Evolutionary conservation across 1,139 yeast genomes (phyloP), one percentile per base, ranked within the genome.

Genomic region (Zhuliangozyma blackwelliae): DNA sequence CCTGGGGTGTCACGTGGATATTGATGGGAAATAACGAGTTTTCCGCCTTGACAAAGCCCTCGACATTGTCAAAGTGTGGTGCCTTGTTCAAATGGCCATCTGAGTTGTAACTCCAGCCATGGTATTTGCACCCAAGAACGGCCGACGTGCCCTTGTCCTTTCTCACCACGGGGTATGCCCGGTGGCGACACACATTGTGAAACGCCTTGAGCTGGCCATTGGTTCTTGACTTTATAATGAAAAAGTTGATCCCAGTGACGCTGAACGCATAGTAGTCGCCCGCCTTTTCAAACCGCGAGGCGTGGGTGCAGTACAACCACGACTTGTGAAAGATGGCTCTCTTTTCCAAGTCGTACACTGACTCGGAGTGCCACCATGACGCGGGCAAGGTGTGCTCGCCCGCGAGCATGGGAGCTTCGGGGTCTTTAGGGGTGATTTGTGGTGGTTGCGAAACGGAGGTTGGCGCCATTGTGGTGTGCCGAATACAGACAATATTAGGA

Each of bases 31-130:
- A 76, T 36, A 77, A 60, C 0, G 79, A 72, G 54, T 77, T 77
- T 41, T 73, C 77, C 39, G 65, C 70, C 54, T 76, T 77, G 31
- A 61, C 68, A 49, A 77, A 77, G 6, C 82, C 82, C 50, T 75
- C 74, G 28, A 77, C 78, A 32, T 71, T 59, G 37, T 77, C 79
- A 49, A 77, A 77, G 44, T 75, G 79, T 21, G 82, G 83, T 5
- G 82, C 82, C 47, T 77, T 77, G 39, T 73, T 75, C 47, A 77
- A 63, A 35, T 58, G 56, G 7, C 83, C 83, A 41, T 77, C 78
- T 10, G 78, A 63, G 47, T 75, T 75, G 57, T 77, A 77, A 21
- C 79, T 69, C 83, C 82, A 77, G n/a, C 82, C 82, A 46, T 77
- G 82, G 52, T 77, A 77, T 44, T 74, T 72, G 58, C 83, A 77